phyloP scores from a whole-genome alignment of 129 eudicot genomes.

The Tanacetum coccineum region DNA sequence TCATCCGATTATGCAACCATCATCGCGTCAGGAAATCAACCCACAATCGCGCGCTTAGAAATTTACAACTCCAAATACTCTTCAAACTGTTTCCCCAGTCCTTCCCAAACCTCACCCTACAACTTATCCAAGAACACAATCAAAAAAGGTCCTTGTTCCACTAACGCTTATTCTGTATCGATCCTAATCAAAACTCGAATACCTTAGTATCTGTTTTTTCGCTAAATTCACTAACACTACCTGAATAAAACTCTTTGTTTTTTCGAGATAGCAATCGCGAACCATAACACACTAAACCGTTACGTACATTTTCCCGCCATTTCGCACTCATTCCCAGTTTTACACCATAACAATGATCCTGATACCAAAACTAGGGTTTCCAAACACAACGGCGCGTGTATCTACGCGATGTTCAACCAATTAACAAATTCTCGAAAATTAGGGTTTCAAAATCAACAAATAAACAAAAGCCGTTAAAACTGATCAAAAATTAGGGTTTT shows the following conservation, averaged over 20 bases:
- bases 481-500: too few species aligned
- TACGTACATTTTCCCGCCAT: conserved; percentile 31
- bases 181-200: conserved; percentile 69
- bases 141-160: conserved; percentile 86
- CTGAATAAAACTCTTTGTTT: conserved; percentile 65
- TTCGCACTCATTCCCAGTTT: conserved; percentile 6
- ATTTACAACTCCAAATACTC: conserved; percentile 34
- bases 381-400: too few species aligned
- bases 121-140: conserved; percentile 78
- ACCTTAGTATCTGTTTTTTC: conserved; percentile 37
- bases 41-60: too few species aligned
- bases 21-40: conserved; percentile 47
- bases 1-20: conserved; percentile 70
- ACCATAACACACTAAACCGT: conserved; percentile 64
- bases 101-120: conserved; percentile 71
- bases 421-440: too few species aligned
- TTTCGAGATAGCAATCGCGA: conserved; percentile 68
- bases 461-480: too few species aligned
- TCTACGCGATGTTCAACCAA: too few species aligned
- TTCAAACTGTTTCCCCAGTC: conserved; percentile 38
- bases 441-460: too few species aligned
- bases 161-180: conserved; percentile 45
- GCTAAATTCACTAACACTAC: conserved; percentile 49
- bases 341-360: conserved; percentile 26
- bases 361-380: too few species aligned